phyloP scores from a whole-genome alignment of 768 basidiomycete species.

The Trametes punicea region DNA sequence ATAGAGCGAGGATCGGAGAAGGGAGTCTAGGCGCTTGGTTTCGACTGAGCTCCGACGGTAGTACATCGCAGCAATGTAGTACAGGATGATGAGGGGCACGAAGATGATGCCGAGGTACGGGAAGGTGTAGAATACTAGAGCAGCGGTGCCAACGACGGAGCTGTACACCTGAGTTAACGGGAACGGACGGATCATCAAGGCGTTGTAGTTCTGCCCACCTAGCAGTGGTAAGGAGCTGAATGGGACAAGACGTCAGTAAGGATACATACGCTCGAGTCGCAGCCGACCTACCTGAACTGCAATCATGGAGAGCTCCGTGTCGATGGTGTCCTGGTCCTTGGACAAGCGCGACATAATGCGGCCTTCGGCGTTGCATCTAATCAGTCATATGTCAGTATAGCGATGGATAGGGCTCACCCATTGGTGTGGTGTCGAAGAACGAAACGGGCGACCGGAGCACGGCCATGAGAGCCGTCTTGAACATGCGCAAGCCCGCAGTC shows the following conservation, averaged over 20 bases:
- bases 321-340: constrained; percentile 60
- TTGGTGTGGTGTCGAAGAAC: constrained; percentile 74
- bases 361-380: constrained; percentile 32
- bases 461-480: constrained; percentile 49
- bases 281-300: constrained; percentile 41
- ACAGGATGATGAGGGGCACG: constrained; percentile 48
- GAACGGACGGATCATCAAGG: too few species aligned
- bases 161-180: constrained; percentile 27
- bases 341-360: constrained; percentile 55
- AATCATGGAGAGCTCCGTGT: constrained; percentile 45
- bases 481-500: constrained; percentile 42
- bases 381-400: not conserved
- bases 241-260: not conserved
- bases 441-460: constrained; percentile 60
- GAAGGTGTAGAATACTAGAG: constrained; percentile 54
- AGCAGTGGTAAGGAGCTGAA: constrained; percentile 25
- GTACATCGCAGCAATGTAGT: constrained; percentile 51
- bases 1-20: constrained; percentile 57
- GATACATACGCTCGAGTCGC: not conserved
- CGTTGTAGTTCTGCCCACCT: constrained; percentile 11
- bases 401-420: constrained; percentile 38
- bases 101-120: constrained; percentile 67
- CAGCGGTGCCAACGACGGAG: constrained; percentile 55
- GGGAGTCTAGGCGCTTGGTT: constrained; percentile 60
- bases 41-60: constrained; percentile 63